Evolutionary conservation across 768 basidiomycete species (phyloP).

Genomic region (Trametes maxima): DNA sequence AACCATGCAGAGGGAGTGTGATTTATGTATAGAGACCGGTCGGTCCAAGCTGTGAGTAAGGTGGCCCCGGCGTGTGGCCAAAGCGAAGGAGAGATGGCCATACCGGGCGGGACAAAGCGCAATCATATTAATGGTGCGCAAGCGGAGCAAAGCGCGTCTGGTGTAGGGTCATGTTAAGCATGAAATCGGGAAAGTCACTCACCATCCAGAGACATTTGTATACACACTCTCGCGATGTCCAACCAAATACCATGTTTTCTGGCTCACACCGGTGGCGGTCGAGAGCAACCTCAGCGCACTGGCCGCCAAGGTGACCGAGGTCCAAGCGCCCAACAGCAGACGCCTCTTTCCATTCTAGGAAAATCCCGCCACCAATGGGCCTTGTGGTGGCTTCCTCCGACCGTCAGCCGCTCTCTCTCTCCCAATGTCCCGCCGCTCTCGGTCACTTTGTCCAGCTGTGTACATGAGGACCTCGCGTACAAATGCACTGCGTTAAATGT

Average conservation of each 20-base stretch:
- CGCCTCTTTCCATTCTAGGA: not conserved
- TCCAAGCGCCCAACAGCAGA: not conserved
- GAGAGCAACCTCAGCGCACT: no score
- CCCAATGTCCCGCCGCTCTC: not conserved
- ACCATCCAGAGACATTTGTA: no score
- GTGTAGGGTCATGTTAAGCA: not conserved
- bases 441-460: not conserved
- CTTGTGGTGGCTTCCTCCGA: not conserved
- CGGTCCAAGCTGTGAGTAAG: not conserved
- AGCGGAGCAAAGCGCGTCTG: slow-evolving; percentile 9
- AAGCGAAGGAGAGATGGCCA: not conserved
- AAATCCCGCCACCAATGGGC: slow-evolving; percentile 3
- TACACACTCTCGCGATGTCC: not conserved
- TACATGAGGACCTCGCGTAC: not conserved
- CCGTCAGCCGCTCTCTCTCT: not conserved
- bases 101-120: not conserved
- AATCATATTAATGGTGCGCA: not conserved
- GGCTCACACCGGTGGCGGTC: no score
- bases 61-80: not conserved
- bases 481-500: no score
- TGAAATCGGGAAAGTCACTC: not conserved
- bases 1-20: not conserved
- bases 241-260: no score
- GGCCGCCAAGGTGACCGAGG: not conserved
- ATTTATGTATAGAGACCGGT: not conserved